Base-by-base conservation (phyloP, 1,284 basidiomycete species). In the Ceratobasidium sp. region DNA sequence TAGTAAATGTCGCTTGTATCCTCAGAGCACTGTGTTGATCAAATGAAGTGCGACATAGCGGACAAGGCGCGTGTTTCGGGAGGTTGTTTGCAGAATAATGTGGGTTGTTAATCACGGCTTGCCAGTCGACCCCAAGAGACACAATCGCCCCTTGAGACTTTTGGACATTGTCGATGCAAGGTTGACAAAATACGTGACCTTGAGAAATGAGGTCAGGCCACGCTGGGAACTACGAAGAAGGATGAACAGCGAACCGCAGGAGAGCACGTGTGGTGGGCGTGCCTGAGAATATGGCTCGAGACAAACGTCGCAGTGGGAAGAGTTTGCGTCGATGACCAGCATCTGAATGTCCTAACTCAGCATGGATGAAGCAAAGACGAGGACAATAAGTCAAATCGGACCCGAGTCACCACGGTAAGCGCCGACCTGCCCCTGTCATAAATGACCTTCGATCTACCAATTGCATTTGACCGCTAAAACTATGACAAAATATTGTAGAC, bases 161-260 rank as follows among this genome's bases (percentile, higher is more conserved):
- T 47, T 64, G 62, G n/a, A 64, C 45, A 27, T 64, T 64, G 33
- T 50, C 62, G 29, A 50, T 50, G n/a, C 62, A 64, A 8, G 62
- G 31, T 24, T 64, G 45, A 17, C 62, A 64, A 27, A 64, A 64
- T n/a, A 50, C 62, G 33, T 64, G 62, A 24, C 62, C 62, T 64
- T 64, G 27, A 44, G 36, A 41, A 50, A 64, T 47, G 27, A 50
- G 47, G 36, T 27, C 27, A 27, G 27, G 7, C 8, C n/a, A n/a
- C 24, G 33, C 33, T 45, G 19, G 50, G 5, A 48, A 17, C 29
- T 11, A 3, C 24, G 6, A 27, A 62, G n/a, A 45, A 50, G 47
- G 45, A 45, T 22, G 56, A 33, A 15, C 7, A 15, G 62, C 62
- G 31, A 45, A 64, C 62, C 62, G 24, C 62, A 64, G 11, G 62